Evolutionary conservation across 176 grass and related monocot genomes (phyloP), one percentile per base, ranked within the genome.

Genomic region (Lolium rigidum): DNA sequence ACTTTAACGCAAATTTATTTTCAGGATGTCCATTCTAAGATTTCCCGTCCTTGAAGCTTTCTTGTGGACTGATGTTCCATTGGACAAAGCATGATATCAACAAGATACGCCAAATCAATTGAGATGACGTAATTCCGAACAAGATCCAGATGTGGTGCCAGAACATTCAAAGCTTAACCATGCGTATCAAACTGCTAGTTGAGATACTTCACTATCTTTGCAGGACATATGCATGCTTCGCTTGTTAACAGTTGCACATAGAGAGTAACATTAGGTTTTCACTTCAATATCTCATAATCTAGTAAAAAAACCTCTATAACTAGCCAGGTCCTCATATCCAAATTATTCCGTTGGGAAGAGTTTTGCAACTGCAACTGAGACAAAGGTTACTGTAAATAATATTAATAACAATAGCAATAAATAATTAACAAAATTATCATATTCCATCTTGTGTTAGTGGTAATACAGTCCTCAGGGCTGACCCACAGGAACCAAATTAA

Each of bases 251-350:
- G 68, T 70, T 43, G 8, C 65, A 65, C 4, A n/a, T 39, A 64
- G 17, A 47, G 14, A 44, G 13, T 21, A 76, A 63, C 56, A 84
- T 10, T 70, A 75, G 56, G 20, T 63, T 51, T 51, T 61, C 69
- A 76, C 13, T 65, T 7, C 9, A 78, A 16, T 63, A 28, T 24
- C 4, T 49, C 11, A 22, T 48, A 49, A 49, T 11, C 47, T 74
- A 17, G 6, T 16, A 51, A 14, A 1, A 15, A 76, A 18, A 48
- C 16, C 20, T 66, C 15, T 28, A 12, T 67, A 77, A 54, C 51
- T 31, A 50, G 5, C 39, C 24, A 80, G 13, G 74, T 73, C 14
- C 8, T 6, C 17, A 22, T 2, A 69, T 18, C 55, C 73, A 74
- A 74, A 61, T 26, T 26, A 55, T 44, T 63, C 3, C 4, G 4